These are phyloP conservation scores for Nitzschia sp. DNA, from an alignment of 108 stramenopile species.

Conservation along the genomic window DNA sequence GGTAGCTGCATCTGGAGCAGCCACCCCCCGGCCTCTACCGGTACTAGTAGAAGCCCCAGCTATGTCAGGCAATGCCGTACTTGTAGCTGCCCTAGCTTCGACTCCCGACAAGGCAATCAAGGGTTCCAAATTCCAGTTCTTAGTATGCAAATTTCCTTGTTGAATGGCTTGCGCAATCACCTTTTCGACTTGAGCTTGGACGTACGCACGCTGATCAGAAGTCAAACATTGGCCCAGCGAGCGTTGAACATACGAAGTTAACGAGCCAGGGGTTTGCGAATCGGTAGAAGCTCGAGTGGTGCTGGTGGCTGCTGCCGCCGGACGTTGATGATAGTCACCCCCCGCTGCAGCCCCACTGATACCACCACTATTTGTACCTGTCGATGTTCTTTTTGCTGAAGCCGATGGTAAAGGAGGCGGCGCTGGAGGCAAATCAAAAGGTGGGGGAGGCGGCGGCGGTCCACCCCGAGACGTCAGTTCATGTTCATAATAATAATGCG, in stretches of 20 bases:
- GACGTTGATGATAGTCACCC: neutral
- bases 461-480: neutral
- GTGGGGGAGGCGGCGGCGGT: conserved; percentile 27
- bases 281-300: conserved; percentile 14
- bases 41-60: neutral
- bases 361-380: neutral
- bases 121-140: conserved; percentile 38
- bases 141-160: conserved; percentile 35
- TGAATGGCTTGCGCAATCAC: conserved; percentile 39
- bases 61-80: too few relatives aligned
- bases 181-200: conserved; percentile 36
- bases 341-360: neutral
- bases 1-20: too few relatives aligned
- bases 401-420: conserved; percentile 13
- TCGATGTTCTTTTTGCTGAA: conserved; percentile 6
- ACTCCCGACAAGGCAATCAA: conserved; percentile 25
- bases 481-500: conserved; percentile 57
- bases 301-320: conserved; percentile 12
- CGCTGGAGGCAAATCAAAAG: conserved; percentile 55
- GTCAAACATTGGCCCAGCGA: conserved; percentile 38
- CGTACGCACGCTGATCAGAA: conserved; percentile 14
- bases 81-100: neutral
- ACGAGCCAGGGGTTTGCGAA: conserved; percentile 20
- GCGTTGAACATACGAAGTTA: conserved; percentile 37
- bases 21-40: too few relatives aligned